These are phyloP conservation scores for Catenaria anguillulae DNA, from an alignment of 371 early-diverging fungal genomes.

Conservation along the genomic window DNA sequence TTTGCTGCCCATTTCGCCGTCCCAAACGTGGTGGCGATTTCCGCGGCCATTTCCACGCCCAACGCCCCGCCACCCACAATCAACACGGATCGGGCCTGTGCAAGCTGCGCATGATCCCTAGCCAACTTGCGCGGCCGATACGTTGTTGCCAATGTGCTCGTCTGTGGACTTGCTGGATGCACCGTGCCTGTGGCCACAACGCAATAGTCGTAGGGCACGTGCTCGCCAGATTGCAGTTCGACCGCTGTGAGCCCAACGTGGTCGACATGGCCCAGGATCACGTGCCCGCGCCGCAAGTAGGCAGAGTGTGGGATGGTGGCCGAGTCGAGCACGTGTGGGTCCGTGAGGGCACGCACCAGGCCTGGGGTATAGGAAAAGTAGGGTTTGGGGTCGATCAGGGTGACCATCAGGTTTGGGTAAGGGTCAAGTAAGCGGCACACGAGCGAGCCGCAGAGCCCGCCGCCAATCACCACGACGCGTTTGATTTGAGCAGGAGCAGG, in stretches of 20 bases:
- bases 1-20: constrained; percentile 9
- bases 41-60: constrained; percentile 32
- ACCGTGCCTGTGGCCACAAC: constrained; percentile 51
- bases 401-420: not conserved
- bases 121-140: constrained; percentile 18
- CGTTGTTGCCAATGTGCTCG: constrained; percentile 24
- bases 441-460: constrained; percentile 5
- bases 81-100: constrained; percentile 16
- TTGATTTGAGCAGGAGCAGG: no score
- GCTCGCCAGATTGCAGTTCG: constrained; percentile 11
- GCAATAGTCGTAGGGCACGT: constrained; percentile 48
- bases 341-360: not conserved
- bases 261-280: not conserved
- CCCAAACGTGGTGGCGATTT: constrained; percentile 22
- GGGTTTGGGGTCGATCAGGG: constrained; percentile 5
- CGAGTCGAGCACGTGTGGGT: not conserved
- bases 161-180: constrained; percentile 29
- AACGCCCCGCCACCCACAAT: constrained; percentile 23
- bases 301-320: not conserved
- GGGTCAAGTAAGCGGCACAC: not conserved
- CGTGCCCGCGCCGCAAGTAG: not conserved
- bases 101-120: constrained; percentile 16
- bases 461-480: constrained; percentile 5
- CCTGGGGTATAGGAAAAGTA: not conserved
- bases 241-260: not conserved